Evolutionary conservation across 768 basidiomycete genomes (phyloP).

Genomic region (Pholiota conissans): DNA sequence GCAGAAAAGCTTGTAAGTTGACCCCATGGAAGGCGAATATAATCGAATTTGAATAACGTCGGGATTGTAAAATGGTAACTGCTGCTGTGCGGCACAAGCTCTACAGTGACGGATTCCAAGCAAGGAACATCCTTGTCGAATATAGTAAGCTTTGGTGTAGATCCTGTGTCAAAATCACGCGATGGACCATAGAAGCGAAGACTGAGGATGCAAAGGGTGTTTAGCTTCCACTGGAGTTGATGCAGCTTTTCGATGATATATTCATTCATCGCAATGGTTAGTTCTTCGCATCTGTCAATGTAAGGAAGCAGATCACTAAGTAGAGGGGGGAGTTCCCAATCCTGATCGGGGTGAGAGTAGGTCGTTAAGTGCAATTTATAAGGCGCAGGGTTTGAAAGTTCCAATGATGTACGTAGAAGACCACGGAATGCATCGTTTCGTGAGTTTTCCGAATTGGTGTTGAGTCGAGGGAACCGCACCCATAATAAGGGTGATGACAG

Average conservation of each 20-base stretch:
- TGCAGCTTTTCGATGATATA: not conserved
- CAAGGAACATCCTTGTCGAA: not conserved
- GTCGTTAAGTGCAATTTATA: not conserved
- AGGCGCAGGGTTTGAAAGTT: not conserved
- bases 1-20: not conserved
- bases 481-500: not conserved
- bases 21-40: not conserved
- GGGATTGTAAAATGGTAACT: too few species aligned
- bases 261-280: not conserved
- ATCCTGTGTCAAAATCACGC: too few species aligned
- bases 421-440: not conserved
- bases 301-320: not conserved
- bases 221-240: not conserved
- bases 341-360: not conserved
- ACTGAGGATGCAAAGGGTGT: not conserved
- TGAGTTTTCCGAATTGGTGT: not conserved
- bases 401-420: not conserved
- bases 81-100: not conserved
- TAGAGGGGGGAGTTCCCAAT: not conserved
- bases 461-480: not conserved
- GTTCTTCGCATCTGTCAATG: not conserved
- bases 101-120: not conserved
- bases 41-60: not conserved
- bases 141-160: not conserved
- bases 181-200: not conserved